Percentiles rank a stretch among this genome's conserved stretches.
Conservation (phyloP, 768 basidiomycete species). For the Suillus luteus region DNA sequence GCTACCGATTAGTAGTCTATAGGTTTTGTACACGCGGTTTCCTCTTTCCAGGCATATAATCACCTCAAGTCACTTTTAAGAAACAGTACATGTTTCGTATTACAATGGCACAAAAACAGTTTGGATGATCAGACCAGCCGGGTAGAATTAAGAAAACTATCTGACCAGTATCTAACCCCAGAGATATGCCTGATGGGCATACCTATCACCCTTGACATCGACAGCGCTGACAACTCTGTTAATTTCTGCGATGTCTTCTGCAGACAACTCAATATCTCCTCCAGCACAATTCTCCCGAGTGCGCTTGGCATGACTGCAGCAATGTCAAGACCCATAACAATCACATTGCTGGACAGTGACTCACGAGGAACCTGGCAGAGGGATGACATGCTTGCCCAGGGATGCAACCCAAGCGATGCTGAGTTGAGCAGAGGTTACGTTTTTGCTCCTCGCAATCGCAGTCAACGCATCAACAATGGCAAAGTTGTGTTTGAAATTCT, state of each 20-base stretch:
- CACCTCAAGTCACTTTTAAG: background rate
- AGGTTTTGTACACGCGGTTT: background rate
- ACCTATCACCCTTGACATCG: conserved; percentile 43
- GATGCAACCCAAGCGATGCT: conserved; percentile 46
- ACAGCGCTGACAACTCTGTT: conserved; percentile 36
- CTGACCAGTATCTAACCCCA: conserved; percentile 38
- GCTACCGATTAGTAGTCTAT: too few species aligned
- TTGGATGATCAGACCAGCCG: background rate
- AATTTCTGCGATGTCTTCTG: conserved; percentile 44
- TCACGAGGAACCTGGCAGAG: conserved; percentile 52
- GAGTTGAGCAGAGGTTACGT: conserved; percentile 45
- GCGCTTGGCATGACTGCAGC: conserved; percentile 35
- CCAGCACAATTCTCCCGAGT: conserved; percentile 50
- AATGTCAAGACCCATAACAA: background rate
- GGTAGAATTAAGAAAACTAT: background rate
- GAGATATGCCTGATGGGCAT: conserved; percentile 29
- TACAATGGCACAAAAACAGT: background rate
- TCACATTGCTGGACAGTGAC: conserved; percentile 18
- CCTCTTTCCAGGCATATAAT: too few species aligned
- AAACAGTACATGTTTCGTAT: background rate
- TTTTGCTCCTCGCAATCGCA: conserved; percentile 43
- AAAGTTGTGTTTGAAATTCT: conserved; percentile 45
- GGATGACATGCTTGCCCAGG: conserved; percentile 45
- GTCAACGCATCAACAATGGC: conserved; percentile 44
- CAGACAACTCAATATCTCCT: conserved; percentile 42